phyloP scores from a whole-genome alignment of 805 yeast genomes.

The Kodamaea fukazawae region DNA sequence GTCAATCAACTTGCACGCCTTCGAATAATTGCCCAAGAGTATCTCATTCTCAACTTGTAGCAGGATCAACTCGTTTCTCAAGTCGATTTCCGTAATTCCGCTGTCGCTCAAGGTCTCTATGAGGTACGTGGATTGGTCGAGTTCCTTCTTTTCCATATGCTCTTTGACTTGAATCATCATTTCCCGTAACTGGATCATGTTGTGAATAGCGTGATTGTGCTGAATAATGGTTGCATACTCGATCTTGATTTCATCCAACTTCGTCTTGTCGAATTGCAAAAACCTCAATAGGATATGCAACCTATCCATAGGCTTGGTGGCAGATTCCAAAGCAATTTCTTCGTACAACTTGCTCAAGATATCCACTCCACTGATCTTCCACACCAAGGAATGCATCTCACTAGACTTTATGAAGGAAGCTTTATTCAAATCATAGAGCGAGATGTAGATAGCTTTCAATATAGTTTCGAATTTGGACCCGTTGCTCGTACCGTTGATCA shows the following conservation, averaged over 20 bases:
- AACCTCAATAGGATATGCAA: conserved; percentile 42
- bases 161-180: conserved; percentile 36
- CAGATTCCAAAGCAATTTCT: conserved; percentile 44
- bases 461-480: conserved; percentile 53
- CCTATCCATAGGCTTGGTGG: conserved; percentile 36
- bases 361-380: conserved; percentile 53
- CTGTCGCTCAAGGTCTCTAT: conserved; percentile 29
- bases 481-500: conserved; percentile 51
- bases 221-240: conserved; percentile 1
- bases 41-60: conserved; percentile 30
- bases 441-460: conserved; percentile 53
- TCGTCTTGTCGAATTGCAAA: conserved; percentile 16
- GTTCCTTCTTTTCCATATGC: conserved; percentile 39
- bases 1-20: conserved; percentile 25
- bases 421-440: conserved; percentile 45
- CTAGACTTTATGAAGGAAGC: conserved; percentile 46
- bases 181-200: conserved; percentile 40
- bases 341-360: conserved; percentile 46
- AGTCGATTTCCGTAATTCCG: conserved; percentile 29
- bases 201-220: conserved; percentile 35
- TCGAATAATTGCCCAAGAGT: conserved; percentile 29
- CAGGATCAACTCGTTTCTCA: conserved; percentile 26
- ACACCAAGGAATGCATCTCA: conserved; percentile 43
- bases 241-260: not conserved
- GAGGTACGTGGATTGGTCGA: conserved; percentile 31